A percentile compares a stretch with the other conserved stretches of the same genome.
phyloP scores from a whole-genome alignment of 768 basidiomycete genomes.

The Glaciozyma martinii region DNA sequence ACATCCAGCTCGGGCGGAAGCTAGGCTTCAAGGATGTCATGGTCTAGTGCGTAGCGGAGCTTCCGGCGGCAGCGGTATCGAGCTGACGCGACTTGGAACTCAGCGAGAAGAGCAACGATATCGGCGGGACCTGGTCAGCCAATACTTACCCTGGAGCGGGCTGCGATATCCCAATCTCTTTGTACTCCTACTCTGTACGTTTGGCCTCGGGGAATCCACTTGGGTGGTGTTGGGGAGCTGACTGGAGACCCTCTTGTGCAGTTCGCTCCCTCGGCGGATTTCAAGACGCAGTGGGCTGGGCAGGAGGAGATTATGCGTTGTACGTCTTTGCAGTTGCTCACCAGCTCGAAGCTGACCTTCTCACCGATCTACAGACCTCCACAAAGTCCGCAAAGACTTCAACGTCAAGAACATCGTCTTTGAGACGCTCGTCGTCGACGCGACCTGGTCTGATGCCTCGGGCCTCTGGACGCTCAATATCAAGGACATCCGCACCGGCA shows the following conservation, averaged over 20 bases:
- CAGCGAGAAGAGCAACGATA: slow-evolving; percentile 6
- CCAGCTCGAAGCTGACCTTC: slow-evolving; percentile 1
- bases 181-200: slow-evolving; percentile 28
- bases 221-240: background rate
- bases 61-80: background rate
- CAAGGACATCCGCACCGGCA: slow-evolving; percentile 21
- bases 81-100: slow-evolving; percentile 3
- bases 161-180: slow-evolving; percentile 17
- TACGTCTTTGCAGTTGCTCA: background rate
- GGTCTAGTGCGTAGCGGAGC: slow-evolving; percentile 23
- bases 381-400: slow-evolving; percentile 21
- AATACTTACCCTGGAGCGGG: background rate
- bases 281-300: slow-evolving; percentile 13
- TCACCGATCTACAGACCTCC: slow-evolving; percentile 20
- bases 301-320: slow-evolving; percentile 20
- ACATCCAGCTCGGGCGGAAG: slow-evolving; percentile 31
- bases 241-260: background rate
- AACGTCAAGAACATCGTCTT: slow-evolving; percentile 28
- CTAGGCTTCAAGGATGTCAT: slow-evolving; percentile 31
- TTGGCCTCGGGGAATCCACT: no score
- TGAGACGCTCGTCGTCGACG: slow-evolving; percentile 20
- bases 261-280: slow-evolving; percentile 14
- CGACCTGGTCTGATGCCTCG: slow-evolving; percentile 17
- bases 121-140: slow-evolving; percentile 15
- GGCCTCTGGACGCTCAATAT: slow-evolving; percentile 28